Base-by-base conservation (phyloP, 225 moss, liverwort and hornwort species). In the Antitrichia curtipendula region DNA sequence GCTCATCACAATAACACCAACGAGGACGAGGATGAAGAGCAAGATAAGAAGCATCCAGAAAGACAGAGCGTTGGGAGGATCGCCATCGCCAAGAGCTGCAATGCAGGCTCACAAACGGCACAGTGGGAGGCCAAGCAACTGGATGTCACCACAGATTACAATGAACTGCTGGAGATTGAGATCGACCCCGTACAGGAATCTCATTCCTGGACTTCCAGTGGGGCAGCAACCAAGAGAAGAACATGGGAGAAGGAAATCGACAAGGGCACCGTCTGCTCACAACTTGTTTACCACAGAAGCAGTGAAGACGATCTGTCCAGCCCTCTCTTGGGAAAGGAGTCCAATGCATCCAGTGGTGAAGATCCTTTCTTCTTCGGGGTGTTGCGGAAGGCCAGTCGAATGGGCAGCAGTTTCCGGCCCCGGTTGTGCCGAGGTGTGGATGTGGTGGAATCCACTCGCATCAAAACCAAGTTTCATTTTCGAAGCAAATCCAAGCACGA, bases 371-470 rank as follows among this genome's bases (percentile, higher is more conserved):
- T 91, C n/a, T 87, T 75, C 40, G 87, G 87, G 43, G 80, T 91
- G 83, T 53, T 94, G 61, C 77, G 85, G 40, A 91, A 61, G 73
- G 92, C 92, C 23, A 66, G 78, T 34, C 84, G 86, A 81, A 72
- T 91, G 45, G 92, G 90, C 40, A 91, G 82, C 74, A 91, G 89
- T 49, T 91, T 89, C 56, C 66, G 91, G 41, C 92, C 94, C 23
- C 90, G 86, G 60, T 64, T 94, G 75, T 92, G 94, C 81, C 85
- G 92, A 53, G 85, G 88, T 47, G 87, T 91, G 59, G 90, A 94
- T 56, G 90, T 90, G 52, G 71, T 92, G 52, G 90, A 92, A 22
- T 57, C 92, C 40, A 83, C 87, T 54, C 74, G 89, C 47, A 54
- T 71, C 78, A 88, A 81, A 73, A 73, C 82, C 79, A 93, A 85